Evolutionary conservation across 768 basidiomycete genomes (phyloP).

Genomic region (Boletus sp.): DNA sequence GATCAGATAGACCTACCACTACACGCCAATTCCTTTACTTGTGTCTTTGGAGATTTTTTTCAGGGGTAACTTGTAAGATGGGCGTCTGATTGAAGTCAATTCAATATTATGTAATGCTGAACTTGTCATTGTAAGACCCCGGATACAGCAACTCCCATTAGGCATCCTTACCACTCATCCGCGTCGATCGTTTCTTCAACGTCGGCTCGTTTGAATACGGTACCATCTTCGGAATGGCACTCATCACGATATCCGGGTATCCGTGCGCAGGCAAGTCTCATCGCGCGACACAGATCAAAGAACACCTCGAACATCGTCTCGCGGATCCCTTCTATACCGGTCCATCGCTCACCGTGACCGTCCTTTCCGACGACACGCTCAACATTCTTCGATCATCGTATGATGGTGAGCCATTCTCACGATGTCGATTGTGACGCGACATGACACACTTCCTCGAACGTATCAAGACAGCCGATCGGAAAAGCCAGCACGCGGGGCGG

Average conservation of each 20-base stretch:
- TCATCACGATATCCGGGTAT: conserved; percentile 86
- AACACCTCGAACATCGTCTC: conserved; percentile 54
- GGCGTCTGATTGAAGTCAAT: too few species aligned
- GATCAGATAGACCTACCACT: not conserved
- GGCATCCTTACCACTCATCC: not conserved
- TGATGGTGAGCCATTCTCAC: conserved; percentile 50
- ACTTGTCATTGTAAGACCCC: too few species aligned
- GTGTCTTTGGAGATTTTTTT: not conserved
- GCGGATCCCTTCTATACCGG: conserved; percentile 51
- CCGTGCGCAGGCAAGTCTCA: conserved; percentile 85
- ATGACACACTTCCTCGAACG: not conserved
- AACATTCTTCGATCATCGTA: conserved; percentile 66
- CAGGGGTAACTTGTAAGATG: too few species aligned
- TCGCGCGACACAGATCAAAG: conserved; percentile 64
- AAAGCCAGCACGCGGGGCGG: conserved; percentile 81
- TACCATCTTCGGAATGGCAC: conserved; percentile 62
- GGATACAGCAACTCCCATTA: too few species aligned
- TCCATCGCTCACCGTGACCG: conserved; percentile 40
- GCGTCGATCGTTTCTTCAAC: not conserved
- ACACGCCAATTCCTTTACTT: not conserved
- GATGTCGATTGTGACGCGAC: not conserved
- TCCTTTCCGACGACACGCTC: conserved; percentile 76
- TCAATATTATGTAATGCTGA: too few species aligned
- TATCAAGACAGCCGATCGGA: conserved; percentile 71
- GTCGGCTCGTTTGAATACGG: not conserved